A percentile compares a stretch with the other conserved stretches of the same genome.
Conservation (phyloP, 305 asterid species). For the Fraxinus dipetala region DNA sequence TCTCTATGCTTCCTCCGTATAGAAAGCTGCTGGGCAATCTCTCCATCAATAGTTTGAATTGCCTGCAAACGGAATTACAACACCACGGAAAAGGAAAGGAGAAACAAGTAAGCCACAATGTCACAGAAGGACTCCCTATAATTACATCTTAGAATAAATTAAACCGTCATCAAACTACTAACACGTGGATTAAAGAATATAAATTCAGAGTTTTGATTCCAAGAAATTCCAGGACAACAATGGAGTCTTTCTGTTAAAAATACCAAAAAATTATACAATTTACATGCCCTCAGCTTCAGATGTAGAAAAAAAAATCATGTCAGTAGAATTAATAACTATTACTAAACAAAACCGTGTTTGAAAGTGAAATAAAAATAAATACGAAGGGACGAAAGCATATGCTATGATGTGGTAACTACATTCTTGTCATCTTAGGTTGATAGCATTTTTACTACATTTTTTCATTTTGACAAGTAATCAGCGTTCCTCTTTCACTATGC, state of each 20-base stretch:
- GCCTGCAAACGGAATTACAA: slow-evolving; percentile 49
- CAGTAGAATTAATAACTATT: too few relatives aligned
- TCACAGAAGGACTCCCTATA: neutral
- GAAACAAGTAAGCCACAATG: neutral
- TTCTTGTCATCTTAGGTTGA: too few relatives aligned
- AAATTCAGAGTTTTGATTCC: neutral
- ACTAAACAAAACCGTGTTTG: too few relatives aligned
- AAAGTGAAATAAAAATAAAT: too few relatives aligned
- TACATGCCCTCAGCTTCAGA: neutral
- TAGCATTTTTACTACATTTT: too few relatives aligned
- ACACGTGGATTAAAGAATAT: neutral
- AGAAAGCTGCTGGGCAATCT: slow-evolving; percentile 73
- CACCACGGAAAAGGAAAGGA: neutral
- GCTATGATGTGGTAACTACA: neutral
- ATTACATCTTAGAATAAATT: neutral
- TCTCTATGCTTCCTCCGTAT: slow-evolving; percentile 80
- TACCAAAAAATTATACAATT: neutral
- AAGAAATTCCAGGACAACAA: neutral
- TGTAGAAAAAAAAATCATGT: neutral
- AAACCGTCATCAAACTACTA: neutral
- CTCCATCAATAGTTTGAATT: slow-evolving; percentile 88
- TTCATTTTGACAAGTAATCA: neutral
- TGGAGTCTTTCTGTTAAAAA: neutral
- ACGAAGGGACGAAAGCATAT: neutral
- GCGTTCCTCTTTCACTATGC: neutral